These are phyloP conservation scores for Drechslera avenae DNA, from an alignment of 2,329 filamentous ascomycete genomes.

Conservation along the genomic window DNA sequence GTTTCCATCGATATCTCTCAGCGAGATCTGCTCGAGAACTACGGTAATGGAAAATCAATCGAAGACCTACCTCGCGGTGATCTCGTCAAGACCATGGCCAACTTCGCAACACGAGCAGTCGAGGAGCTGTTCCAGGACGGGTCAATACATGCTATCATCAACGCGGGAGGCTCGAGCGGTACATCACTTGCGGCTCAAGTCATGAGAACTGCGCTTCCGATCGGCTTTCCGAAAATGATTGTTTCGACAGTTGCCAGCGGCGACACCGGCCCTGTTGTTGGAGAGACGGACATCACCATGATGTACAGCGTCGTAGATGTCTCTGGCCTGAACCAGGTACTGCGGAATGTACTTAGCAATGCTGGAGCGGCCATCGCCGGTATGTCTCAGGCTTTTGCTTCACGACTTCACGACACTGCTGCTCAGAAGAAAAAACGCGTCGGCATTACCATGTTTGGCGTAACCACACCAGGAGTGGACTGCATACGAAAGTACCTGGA, in stretches of 20 bases:
- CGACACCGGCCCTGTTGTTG: constrained; percentile 67
- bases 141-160: constrained; percentile 62
- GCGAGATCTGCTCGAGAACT: constrained; percentile 47
- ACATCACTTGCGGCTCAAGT: constrained; percentile 65
- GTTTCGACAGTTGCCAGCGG: constrained; percentile 73
- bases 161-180: constrained; percentile 66
- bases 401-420: not conserved
- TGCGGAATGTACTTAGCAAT: constrained; percentile 64
- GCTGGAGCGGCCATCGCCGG: constrained; percentile 66
- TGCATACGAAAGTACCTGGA: constrained; percentile 57
- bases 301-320: constrained; percentile 76
- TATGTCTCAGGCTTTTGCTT: constrained; percentile 58
- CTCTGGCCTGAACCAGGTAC: constrained; percentile 66
- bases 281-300: constrained; percentile 70
- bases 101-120: constrained; percentile 53
- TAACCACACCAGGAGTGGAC: constrained; percentile 70
- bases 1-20: constrained; percentile 56
- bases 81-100: constrained; percentile 63
- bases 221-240: constrained; percentile 72
- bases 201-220: constrained; percentile 65
- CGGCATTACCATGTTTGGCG: constrained; percentile 75
- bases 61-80: constrained; percentile 56
- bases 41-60: constrained; percentile 38
- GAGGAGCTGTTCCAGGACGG: constrained; percentile 45
- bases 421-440: constrained; percentile 54